These are phyloP conservation scores for Larix kaempferi DNA, from an alignment of 75 land plant species.

Conservation along the genomic window DNA sequence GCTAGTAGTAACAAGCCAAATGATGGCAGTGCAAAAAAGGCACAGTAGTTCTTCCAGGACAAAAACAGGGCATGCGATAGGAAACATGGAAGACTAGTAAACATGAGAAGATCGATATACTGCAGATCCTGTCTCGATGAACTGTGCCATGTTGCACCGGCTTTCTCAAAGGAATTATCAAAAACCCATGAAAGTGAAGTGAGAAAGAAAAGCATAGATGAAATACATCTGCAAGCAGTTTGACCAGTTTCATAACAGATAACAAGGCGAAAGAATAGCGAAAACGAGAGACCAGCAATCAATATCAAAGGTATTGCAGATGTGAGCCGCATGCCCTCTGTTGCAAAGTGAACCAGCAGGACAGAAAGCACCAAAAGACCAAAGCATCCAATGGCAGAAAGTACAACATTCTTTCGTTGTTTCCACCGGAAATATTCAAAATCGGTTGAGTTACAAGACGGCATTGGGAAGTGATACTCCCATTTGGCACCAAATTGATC, in stretches of 20 bases:
- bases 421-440: constrained; percentile 1
- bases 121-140: not conserved
- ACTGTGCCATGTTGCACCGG: not conserved
- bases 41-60: not conserved
- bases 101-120: not conserved
- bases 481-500: no score
- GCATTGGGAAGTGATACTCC: not conserved
- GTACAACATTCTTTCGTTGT: not conserved
- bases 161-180: not conserved
- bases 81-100: not conserved
- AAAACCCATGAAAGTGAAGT: not conserved
- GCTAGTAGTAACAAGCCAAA: not conserved
- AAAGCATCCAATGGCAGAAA: not conserved
- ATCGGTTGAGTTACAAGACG: not conserved
- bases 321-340: not conserved
- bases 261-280: not conserved
- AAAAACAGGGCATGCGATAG: not conserved
- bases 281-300: not conserved
- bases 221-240: not conserved
- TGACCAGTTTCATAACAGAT: constrained; percentile 1
- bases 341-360: not conserved
- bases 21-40: not conserved
- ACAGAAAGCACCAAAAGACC: not conserved
- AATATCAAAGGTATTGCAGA: not conserved
- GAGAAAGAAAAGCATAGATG: not conserved